Evolutionary conservation across 805 yeast genomes (phyloP).

Genomic region (Dipodascus geniculatus): DNA sequence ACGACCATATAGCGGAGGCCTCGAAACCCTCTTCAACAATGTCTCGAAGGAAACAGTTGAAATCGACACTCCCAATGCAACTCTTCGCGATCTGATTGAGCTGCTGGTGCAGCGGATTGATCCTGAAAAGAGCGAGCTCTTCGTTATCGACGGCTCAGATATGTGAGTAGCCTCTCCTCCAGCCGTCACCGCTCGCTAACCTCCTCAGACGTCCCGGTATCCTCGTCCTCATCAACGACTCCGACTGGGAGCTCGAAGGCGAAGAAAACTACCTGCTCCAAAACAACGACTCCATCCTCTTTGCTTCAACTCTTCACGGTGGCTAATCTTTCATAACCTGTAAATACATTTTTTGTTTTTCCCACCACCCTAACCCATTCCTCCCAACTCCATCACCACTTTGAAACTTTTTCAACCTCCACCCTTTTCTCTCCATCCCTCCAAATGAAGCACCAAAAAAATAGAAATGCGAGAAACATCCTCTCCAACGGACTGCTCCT

Average conservation of each 20-base stretch:
- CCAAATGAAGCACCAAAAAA: no score
- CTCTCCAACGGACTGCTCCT: conserved; percentile 2
- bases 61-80: conserved; percentile 21
- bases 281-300: conserved; percentile 65
- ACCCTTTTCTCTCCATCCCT: no score
- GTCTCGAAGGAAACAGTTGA: conserved; percentile 41
- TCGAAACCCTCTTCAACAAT: conserved; percentile 64
- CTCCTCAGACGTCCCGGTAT: conserved; percentile 63
- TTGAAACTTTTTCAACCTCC: no score
- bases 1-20: conserved; percentile 46
- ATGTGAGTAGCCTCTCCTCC: neutral
- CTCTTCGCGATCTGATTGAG: conserved; percentile 22
- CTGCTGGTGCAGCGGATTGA: neutral
- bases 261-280: conserved; percentile 72
- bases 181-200: no score
- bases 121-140: neutral
- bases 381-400: no score
- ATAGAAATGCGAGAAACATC: neutral
- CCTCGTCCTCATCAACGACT: conserved; percentile 79
- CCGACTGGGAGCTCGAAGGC: conserved; percentile 95
- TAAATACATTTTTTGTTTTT: no score
- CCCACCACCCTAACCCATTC: no score
- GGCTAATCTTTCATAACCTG: conserved; percentile 36
- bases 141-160: neutral
- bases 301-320: conserved; percentile 91